Conservation (phyloP, 495 filamentous ascomycete genomes). For the Aspergillus campestris region DNA sequence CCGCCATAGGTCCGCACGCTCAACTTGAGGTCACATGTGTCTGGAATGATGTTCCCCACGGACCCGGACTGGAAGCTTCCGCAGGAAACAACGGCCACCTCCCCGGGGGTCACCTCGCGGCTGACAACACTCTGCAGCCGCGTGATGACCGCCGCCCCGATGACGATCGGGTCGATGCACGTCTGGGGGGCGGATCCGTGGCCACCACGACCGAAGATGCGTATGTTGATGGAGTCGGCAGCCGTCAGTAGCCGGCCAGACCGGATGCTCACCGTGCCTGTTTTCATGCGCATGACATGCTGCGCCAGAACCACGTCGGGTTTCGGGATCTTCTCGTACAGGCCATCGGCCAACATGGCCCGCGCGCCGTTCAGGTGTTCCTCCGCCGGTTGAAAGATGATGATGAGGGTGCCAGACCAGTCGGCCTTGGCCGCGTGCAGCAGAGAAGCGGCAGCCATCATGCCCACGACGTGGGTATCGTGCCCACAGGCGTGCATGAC, state of each 20-base stretch:
- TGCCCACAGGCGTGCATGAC: constrained; percentile 66
- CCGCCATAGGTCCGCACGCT: constrained; percentile 37
- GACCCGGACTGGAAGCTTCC: constrained; percentile 44
- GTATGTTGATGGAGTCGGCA: constrained; percentile 35
- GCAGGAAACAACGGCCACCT: constrained; percentile 47
- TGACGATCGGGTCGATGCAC: constrained; percentile 49
- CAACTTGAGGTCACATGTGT: constrained; percentile 39
- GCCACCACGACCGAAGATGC: constrained; percentile 42
- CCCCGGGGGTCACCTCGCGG: constrained; percentile 42
- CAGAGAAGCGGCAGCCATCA: constrained; percentile 43
- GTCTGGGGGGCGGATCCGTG: constrained; percentile 44
- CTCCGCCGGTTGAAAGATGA: constrained; percentile 55
- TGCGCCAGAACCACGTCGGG: constrained; percentile 51
- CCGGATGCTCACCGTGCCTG: constrained; percentile 30
- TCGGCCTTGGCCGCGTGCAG: constrained; percentile 28
- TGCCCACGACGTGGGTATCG: constrained; percentile 49
- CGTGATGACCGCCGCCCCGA: constrained; percentile 42
- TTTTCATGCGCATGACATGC: constrained; percentile 44
- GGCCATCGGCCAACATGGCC: constrained; percentile 53
- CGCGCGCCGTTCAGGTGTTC: constrained; percentile 47
- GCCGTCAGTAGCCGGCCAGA: constrained; percentile 24
- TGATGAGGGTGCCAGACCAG: constrained; percentile 51
- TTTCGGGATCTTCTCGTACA: constrained; percentile 41
- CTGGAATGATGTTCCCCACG: constrained; percentile 47
- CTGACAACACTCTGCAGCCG: constrained; percentile 48